phyloP scores from a whole-genome alignment of 805 yeast species.

The Saccharomyces cerevisiae region DNA sequence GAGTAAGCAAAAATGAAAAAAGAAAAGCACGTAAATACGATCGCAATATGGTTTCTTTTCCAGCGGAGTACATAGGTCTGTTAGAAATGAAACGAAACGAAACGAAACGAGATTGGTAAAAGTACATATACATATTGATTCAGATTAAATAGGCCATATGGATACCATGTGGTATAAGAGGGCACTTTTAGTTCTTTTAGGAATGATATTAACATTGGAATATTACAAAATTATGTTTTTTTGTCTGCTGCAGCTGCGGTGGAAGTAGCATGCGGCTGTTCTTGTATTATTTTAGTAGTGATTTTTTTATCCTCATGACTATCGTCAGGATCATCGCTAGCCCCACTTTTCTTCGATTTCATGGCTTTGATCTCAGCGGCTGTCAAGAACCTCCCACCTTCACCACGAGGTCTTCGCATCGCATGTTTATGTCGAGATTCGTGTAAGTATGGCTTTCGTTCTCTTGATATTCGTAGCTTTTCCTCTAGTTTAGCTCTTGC shows the following conservation, averaged over 20 bases:
- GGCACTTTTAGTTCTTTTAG: background rate
- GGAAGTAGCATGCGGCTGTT: background rate
- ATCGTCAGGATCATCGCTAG: background rate
- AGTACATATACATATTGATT: background rate
- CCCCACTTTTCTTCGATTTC: constrained; percentile 31
- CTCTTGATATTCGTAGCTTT: constrained; percentile 74
- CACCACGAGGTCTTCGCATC: constrained; percentile 98
- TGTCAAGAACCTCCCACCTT: constrained; percentile 93
- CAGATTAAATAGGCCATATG: background rate
- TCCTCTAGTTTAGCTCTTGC: constrained; percentile 94
- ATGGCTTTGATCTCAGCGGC: constrained; percentile 73
- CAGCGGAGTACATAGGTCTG: background rate
- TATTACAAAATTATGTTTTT: background rate
- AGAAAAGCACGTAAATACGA: background rate
- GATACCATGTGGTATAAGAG: background rate
- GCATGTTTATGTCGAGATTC: constrained; percentile 98
- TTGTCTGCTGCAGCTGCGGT: background rate
- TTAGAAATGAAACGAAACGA: background rate
- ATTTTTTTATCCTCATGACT: background rate
- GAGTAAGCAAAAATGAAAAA: constrained; percentile 3
- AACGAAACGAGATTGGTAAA: background rate
- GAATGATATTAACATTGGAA: background rate
- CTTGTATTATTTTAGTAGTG: background rate
- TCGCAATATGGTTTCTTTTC: background rate
- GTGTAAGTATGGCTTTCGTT: constrained; percentile 88